Evolutionary conservation across 1,284 basidiomycete genomes (phyloP).

Genomic region (Ceratobasidium sp.): DNA sequence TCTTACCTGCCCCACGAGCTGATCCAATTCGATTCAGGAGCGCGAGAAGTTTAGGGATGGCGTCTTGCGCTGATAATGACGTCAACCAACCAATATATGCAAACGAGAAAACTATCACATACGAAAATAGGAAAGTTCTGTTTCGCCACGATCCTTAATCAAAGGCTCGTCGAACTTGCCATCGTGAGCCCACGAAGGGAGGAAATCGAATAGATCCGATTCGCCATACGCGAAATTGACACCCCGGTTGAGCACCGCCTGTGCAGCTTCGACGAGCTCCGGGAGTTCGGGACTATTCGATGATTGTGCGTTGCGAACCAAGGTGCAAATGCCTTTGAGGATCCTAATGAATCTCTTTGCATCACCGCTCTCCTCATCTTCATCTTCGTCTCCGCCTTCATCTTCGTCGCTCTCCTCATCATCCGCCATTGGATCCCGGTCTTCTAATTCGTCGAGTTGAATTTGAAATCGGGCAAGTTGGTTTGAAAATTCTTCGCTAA

Average conservation of each 20-base stretch:
- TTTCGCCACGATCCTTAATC: constrained; percentile 9
- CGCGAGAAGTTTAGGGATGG: no score
- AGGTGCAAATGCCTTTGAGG: constrained; percentile 15
- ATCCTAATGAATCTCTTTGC: constrained; percentile 2
- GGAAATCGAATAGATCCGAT: constrained; percentile 16
- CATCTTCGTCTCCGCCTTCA: not conserved
- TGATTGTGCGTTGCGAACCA: constrained; percentile 4
- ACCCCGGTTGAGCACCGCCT: not conserved
- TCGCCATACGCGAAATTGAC: constrained; percentile 8
- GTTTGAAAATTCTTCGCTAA: not conserved
- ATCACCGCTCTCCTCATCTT: not conserved
- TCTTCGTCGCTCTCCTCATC: no score
- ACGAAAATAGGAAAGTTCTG: not conserved
- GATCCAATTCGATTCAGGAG: no score
- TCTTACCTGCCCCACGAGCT: no score
- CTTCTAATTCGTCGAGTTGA: not conserved
- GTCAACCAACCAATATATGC: no score
- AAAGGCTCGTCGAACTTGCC: not conserved
- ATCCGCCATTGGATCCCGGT: no score
- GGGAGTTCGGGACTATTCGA: not conserved
- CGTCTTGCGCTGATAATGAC: no score
- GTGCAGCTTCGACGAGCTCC: constrained; percentile 1
- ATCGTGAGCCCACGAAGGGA: constrained; percentile 41
- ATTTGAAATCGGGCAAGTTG: not conserved
- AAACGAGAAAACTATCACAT: not conserved